These are phyloP conservation scores for Pseudogymnoascus sp. DNA, from an alignment of 2,329 filamentous ascomycete genomes.

Conservation along the genomic window DNA sequence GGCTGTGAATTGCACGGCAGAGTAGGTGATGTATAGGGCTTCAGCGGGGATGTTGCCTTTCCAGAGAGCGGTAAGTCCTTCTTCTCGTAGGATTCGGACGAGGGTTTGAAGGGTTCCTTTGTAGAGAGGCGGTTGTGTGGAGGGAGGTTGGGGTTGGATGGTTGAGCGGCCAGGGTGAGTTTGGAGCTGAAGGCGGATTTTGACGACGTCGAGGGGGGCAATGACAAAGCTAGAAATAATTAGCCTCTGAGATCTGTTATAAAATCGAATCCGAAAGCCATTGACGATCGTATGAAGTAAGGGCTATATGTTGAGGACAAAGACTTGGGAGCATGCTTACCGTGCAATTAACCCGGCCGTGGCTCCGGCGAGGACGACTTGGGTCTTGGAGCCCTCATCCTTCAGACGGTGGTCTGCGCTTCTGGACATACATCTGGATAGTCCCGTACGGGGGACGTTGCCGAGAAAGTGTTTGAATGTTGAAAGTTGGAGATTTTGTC, in stretches of 20 bases:
- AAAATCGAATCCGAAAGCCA: background rate
- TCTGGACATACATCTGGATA: constrained; percentile 54
- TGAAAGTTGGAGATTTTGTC: background rate
- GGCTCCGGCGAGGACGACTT: constrained; percentile 60
- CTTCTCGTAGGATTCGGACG: constrained; percentile 66
- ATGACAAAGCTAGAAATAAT: constrained; percentile 65
- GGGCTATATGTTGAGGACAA: background rate
- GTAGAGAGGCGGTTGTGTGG: constrained; percentile 49
- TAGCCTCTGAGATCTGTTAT: constrained; percentile 12
- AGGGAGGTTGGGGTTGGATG: constrained; percentile 55
- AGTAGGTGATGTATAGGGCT: constrained; percentile 87
- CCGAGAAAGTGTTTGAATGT: background rate
- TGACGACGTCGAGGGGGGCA: constrained; percentile 92
- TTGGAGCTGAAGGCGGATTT: constrained; percentile 94
- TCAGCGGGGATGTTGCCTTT: constrained; percentile 97
- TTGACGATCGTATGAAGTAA: background rate
- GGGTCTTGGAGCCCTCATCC: constrained; percentile 63
- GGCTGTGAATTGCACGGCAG: constrained; percentile 79
- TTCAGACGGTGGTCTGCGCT: constrained; percentile 53
- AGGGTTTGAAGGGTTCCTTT: constrained; percentile 73
- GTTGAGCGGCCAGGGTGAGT: constrained; percentile 57
- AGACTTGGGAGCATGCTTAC: constrained; percentile 35
- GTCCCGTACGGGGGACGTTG: constrained; percentile 16
- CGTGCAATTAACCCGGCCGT: constrained; percentile 81
- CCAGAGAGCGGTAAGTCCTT: constrained; percentile 85